Evolutionary conservation across 2,329 filamentous ascomycete species (phyloP), one percentile per base, ranked within the genome.

Genomic region (Sporothrix brunneoviolacea): DNA sequence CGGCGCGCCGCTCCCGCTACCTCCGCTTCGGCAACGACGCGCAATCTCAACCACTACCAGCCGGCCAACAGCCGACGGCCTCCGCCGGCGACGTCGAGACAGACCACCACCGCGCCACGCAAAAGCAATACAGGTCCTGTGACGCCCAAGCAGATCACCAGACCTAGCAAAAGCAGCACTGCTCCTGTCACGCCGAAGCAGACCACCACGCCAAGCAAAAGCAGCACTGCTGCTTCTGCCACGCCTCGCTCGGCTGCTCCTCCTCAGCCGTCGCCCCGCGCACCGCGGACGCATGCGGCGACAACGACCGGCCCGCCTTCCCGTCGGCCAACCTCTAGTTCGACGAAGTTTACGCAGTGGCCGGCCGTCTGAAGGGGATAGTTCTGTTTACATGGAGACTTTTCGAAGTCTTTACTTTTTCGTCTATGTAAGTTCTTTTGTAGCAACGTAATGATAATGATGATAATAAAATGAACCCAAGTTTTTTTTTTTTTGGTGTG

Each of bases 1-100:
- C 8, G 46, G 38, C 41, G 6, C 15, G 27, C 8, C 4, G 8
- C 32, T n/a, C 3, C 15, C 3, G 4, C 42, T 24, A 18, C 15
- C 18, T 2, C n/a, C 22, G 35, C 12, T 35, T 21, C 10, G 22
- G 35, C 19, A 4, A 4, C 24, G 7, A 9, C 22, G 3, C 50
- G 44, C 24, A 48, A 39, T 27, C 44, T 52, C 12, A 52, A 52
- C 33, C 50, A 35, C 12, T 52, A 48, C 39, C 19, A 44, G 35
- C 50, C 50, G 2, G 12, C 3, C 19, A 24, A 4, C 44, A 52
- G 28, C 24, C 50, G 50, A 9, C 44, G 44, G 24, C 50, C 50
- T 4, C 37, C 36, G 3, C 27, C 22, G 8, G 28, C 33, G 0
- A 12, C n/a, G 9, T 13, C 45, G n/a, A n/a, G n/a, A n/a, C n/a